Evolutionary conservation across 441 rosid genomes (phyloP), one percentile per base, ranked within the genome.

Genomic region (Populus hybrid): DNA sequence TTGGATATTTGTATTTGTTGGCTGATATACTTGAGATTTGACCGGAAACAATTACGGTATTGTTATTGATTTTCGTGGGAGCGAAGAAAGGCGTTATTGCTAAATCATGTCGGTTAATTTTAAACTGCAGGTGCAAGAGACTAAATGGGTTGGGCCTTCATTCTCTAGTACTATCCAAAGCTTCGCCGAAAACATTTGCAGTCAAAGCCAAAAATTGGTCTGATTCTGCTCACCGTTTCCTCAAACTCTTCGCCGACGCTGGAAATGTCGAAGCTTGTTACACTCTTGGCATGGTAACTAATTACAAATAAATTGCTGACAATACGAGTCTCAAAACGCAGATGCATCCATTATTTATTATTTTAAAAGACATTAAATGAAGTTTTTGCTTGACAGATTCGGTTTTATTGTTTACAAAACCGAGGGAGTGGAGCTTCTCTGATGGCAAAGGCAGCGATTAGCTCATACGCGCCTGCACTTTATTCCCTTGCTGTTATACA

Each of bases 391-490:
- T 7, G 12, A 12, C 89, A 94, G 98, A 89, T 94, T 90, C 97
- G 96, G 35, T 94, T 94, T 74, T 94, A 94, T 84, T 94, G 98
- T 79, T 72, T 94, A 20, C 91, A 90, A 75, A 93, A 86, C 80
- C 87, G 95, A 66, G 95, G 92, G 21, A 89, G 94, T 76, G 98
- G 98, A n/a, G 98, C 97, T 68, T 94, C 98, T 0, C 81, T 94
- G 0, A 93, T 94, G 97, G 98, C 98, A 1, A 94, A 88, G 85
- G 97, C 98, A 12, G 98, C 98, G 87, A 89, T 93, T 85, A 82
- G 82, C 20, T 89, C 94, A 2, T 90, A 94, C 88, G 97, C 97
- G 79, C 92, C 90, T 70, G 94, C 98, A 1, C 84, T 94, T 0
- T 94, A 94, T 75, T 93, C 98, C 0, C 82, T 94, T 5, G 94